A percentile compares a stretch with the other conserved stretches of the same genome.
Conservation (phyloP, 176 grass and related monocot species). For the Saccharum spontaneum region DNA sequence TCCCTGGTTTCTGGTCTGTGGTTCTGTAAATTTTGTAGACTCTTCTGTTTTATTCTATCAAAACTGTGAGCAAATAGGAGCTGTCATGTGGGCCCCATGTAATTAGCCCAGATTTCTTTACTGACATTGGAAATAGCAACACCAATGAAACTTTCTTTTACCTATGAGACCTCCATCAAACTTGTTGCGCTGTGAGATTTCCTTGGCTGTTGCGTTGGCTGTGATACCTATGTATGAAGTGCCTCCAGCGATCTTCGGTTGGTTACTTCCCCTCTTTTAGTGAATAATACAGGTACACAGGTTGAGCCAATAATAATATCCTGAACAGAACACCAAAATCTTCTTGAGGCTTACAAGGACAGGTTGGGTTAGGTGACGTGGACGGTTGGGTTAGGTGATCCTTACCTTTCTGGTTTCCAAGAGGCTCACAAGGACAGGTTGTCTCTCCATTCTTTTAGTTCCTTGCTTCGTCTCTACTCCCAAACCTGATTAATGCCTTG, state of each 20-base stretch:
- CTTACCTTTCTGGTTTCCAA: conserved; percentile 43
- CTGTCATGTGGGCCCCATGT: neutral
- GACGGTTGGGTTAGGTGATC: conserved; percentile 48
- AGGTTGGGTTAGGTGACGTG: neutral
- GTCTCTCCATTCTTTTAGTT: conserved; percentile 37
- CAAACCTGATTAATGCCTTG: conserved; percentile 32
- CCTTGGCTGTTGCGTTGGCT: neutral
- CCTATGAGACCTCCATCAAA: neutral
- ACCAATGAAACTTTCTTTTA: neutral
- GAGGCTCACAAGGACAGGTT: conserved; percentile 14
- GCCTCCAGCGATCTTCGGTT: neutral
- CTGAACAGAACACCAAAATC: neutral
- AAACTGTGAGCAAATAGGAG: neutral
- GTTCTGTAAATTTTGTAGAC: neutral
- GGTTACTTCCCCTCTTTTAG: neutral
- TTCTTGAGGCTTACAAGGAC: neutral
- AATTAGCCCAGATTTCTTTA: neutral
- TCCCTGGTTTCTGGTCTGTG: neutral
- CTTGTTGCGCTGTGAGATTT: neutral
- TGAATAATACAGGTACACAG: neutral
- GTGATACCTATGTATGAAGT: neutral
- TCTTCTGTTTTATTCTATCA: neutral
- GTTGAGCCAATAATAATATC: conserved; percentile 5
- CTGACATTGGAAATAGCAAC: neutral
- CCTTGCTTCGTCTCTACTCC: conserved; percentile 49